Evolutionary conservation across 208 protist genomes (phyloP).

Genomic region (Leishmania martiniquensis): DNA sequence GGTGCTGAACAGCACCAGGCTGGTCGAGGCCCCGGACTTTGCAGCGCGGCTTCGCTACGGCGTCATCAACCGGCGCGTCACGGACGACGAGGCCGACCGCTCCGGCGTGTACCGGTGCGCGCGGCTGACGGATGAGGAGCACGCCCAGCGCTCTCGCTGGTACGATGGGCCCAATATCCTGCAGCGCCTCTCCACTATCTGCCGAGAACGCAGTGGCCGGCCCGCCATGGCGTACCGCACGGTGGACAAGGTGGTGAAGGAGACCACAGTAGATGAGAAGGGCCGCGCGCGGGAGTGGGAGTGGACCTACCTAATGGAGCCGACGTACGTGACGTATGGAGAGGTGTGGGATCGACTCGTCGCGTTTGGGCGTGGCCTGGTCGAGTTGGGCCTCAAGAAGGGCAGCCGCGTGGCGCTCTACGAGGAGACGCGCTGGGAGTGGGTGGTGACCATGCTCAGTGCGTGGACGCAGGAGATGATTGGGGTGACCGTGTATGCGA

Average conservation of each 20-base stretch:
- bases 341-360: slow-evolving; percentile 61
- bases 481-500: slow-evolving; percentile 82
- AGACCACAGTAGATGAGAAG: slow-evolving; percentile 42
- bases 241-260: slow-evolving; percentile 42
- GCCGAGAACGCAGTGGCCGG: slow-evolving; percentile 18
- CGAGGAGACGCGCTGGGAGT: slow-evolving; percentile 92
- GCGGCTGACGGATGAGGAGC: slow-evolving; percentile 52
- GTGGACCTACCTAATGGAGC: slow-evolving; percentile 55
- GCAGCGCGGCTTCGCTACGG: slow-evolving; percentile 39
- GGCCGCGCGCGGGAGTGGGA: slow-evolving; percentile 46
- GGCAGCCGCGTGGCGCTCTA: slow-evolving; percentile 65
- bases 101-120: slow-evolving; percentile 59
- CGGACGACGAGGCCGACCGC: slow-evolving; percentile 41
- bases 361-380: slow-evolving; percentile 64
- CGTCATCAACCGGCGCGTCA: slow-evolving; percentile 39
- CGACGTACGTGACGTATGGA: slow-evolving; percentile 58
- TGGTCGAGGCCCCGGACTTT: slow-evolving; percentile 32
- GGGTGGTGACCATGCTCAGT: slow-evolving; percentile 67
- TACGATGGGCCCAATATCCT: slow-evolving; percentile 49
- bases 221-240: slow-evolving; percentile 56
- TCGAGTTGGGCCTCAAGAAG: slow-evolving; percentile 42
- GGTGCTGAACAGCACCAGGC: slow-evolving; percentile 29
- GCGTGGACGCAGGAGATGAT: slow-evolving; percentile 79
- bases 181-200: slow-evolving; percentile 46
- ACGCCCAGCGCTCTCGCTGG: slow-evolving; percentile 39